Evolutionary conservation across 1,284 basidiomycete species (phyloP), one percentile per base, ranked within the genome.

Genomic region (Xerocomus amazonicus): DNA sequence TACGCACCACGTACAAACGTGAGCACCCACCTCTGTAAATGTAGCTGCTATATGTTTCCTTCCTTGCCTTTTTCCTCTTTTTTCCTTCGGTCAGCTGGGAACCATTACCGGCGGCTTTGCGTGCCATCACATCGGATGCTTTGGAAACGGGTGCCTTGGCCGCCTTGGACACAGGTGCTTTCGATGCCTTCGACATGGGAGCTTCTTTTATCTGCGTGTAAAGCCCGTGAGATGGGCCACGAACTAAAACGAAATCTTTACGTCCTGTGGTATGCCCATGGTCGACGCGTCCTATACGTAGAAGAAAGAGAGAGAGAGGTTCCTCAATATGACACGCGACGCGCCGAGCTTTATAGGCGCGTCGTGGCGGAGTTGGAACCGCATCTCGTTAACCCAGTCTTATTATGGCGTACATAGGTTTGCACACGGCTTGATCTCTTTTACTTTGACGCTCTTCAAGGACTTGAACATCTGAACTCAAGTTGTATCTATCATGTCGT

Each of bases 1-100:
- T 4, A 5, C 8, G 36, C 12, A 12, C 19, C 9, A 19, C 14
- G n/a, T 2, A 6, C 6, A 34, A 34, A 7, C 6, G 23, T 14
- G 35, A 16, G 4, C 10, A 45, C 32, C 16, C 36, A 68, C 66
- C 68, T 38, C 66, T 70, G 54, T 70, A 68, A 19, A 68, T 70
- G 41, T 68, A 70, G 9, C 59, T 64, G 36, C 62, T 58, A 23
- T 68, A 67, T 4, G 66, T 67, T 27, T 67, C 66, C 53, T 62
- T 70, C 17, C 66, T 53, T 1, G 63, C 32, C 51, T 66, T 70
- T 33, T 57, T 69, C 40, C 58, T 59, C 53, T 62, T 68, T 55
- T 64, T 68, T 42, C 34, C 44, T 59, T 81, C 51, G 28, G 27
- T 51, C 1, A 4, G 31, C 10, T 33, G 42, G 3, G 28, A 31